phyloP scores from a whole-genome alignment of 2,329 filamentous ascomycete genomes.

The Aspergillus eucalypticola region DNA sequence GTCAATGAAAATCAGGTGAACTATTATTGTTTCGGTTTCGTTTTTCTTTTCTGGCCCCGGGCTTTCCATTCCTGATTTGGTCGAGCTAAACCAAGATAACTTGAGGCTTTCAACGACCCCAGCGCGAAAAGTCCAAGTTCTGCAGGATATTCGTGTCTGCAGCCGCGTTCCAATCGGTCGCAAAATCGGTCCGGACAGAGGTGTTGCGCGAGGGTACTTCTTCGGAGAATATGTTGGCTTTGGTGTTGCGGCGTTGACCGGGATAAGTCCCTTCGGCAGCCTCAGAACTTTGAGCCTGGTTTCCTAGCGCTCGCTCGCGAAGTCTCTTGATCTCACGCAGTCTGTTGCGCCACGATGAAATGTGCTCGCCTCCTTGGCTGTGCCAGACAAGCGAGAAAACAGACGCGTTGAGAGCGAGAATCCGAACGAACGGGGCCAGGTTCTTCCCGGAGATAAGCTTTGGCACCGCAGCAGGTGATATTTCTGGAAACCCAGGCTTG shows the following conservation, averaged over 20 bases:
- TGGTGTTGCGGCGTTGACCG: constrained; percentile 39
- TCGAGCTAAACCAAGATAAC: not conserved
- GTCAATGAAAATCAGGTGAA: not conserved
- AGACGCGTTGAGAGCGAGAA: constrained; percentile 87
- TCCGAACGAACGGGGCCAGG: constrained; percentile 80
- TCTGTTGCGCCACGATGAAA: constrained; percentile 86
- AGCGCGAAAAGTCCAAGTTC: constrained; percentile 46
- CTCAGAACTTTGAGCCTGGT: constrained; percentile 32
- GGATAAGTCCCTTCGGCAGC: constrained; percentile 34
- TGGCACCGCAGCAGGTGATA: constrained; percentile 83
- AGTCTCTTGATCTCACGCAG: constrained; percentile 81
- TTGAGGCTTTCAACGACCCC: constrained; percentile 34
- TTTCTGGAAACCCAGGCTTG: constrained; percentile 83
- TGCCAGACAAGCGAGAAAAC: constrained; percentile 93
- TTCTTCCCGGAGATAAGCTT: constrained; percentile 86
- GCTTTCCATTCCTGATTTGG: not conserved
- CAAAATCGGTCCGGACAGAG: constrained; percentile 37
- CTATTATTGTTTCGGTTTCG: not conserved
- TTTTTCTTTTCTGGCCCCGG: not conserved
- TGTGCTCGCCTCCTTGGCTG: constrained; percentile 70
- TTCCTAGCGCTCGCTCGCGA: constrained; percentile 58
- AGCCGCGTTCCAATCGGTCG: constrained; percentile 40
- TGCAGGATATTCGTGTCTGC: constrained; percentile 41
- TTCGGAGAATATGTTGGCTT: constrained; percentile 40
- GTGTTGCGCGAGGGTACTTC: constrained; percentile 34